Evolutionary conservation across 202 grass and related monocot species (phyloP), one percentile per base, ranked within the genome.

Genomic region (Sporobolus alterniflorus): DNA sequence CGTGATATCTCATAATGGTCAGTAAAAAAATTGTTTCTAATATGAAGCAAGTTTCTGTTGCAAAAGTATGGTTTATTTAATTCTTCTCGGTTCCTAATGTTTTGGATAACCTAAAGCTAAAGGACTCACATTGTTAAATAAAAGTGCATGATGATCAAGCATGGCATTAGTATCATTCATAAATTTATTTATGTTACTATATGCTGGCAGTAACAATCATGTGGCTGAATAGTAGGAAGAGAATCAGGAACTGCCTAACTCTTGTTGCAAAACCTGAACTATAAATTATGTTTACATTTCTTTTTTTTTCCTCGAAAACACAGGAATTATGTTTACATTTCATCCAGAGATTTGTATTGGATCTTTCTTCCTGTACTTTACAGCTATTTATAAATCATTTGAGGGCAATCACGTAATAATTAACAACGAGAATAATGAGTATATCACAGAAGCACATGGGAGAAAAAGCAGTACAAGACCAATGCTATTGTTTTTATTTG

Each of bases 1-100:
- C 81, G 87, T 98, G 34, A 92, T 98, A 73, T 92, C 96, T 52
- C 96, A 98, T 62, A 98, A 98, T 87, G 96, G 96, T 98, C 63
- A 85, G 83, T 60, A 13, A 33, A 42, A 84, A 48, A n/a, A 64
- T 63, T 20, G 40, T 33, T 31, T 71, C n/a, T 32, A 43, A n/a
- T 40, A 29, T 16, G 16, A 56, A 54, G 48, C 14, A 32, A 10
- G 24, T 78, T 74, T 75, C 43, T 75, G 26, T 44, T 16, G 2
- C 21, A 50, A 74, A 69, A 24, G 46, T 11, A 34, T 25, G 28
- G 2, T 48, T 57, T 39, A 31, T 24, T 20, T 79, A 18, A 4
- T 43, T 36, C 76, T 64, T 26, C 67, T 68, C 8, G 32, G 5
- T 79, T 40, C 34, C 22, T 56, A 64, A 50, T 78, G 11, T 66